Evolutionary conservation across 441 rosid species (phyloP), one percentile per base, ranked within the genome.

Genomic region (Sinapis alba): DNA sequence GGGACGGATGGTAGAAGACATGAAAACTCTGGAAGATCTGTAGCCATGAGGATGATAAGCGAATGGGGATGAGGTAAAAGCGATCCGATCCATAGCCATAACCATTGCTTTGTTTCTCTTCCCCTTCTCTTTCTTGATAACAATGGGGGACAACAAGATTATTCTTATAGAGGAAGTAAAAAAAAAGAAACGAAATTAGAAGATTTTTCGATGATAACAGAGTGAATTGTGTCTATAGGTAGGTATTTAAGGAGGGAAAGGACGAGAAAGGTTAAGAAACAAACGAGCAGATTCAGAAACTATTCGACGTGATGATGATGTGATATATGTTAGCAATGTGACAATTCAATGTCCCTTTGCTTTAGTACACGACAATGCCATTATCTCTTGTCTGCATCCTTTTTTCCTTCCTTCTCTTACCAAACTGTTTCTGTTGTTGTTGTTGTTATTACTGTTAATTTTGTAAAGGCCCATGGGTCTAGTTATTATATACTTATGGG

Each of bases 1-100:
- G 12, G 86, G 32, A 24, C 61, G 75, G 18, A 81, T 50, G 19
- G 84, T 75, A 27, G 86, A 85, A 54, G 85, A 74, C 86, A 81
- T 83, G 81, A 62, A 76, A 26, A 80, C 71, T 54, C 58, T 67
- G 54, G 83, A 72, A 72, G 84, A 86, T 81, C 71, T 81, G 47
- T 60, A 61, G 23, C 38, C 16, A 16, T 9, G 81, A 62, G 77
- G 34, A 62, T 13, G 83, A 64, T 53, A 71, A 71, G 27, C 20
- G 53, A 65, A 58, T 60, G 83, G 66, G 21, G 76, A 16, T 43
- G 88, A 72, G 20, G 69, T 61, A 26, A 72, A 72, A 27, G 56
- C 76, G 32, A 70, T 38, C 47, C 77, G 82, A 81, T 81, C 80
- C 75, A 74, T 73, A 45, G 77, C 71, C 60, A 51, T 51, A 51